phyloP scores from a whole-genome alignment of 129 eudicot genomes.

The Chrysanthemum seticuspe region DNA sequence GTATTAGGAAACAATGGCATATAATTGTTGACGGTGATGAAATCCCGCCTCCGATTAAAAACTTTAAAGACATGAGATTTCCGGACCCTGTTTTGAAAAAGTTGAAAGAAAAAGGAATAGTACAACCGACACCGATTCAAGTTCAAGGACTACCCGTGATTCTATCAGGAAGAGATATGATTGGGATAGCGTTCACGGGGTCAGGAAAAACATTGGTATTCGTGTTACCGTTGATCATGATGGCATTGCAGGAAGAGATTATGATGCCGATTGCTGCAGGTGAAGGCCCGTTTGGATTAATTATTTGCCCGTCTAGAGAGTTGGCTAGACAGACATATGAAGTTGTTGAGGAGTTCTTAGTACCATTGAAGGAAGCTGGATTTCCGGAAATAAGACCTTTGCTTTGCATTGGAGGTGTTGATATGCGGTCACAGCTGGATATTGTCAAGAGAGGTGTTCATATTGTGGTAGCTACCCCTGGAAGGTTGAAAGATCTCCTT shows the following conservation, averaged over 20 bases:
- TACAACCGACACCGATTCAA: conserved; percentile 81
- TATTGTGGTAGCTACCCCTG: conserved; percentile 91
- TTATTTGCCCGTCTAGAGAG: conserved; percentile 86
- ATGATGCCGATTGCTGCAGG: conserved; percentile 88
- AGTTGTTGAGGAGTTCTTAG: conserved; percentile 70
- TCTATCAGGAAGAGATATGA: conserved; percentile 77
- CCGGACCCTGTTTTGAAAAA: conserved; percentile 67
- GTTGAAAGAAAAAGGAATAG: conserved; percentile 70
- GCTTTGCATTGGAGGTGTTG: conserved; percentile 76
- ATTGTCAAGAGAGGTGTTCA: conserved; percentile 80
- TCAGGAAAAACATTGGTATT: conserved; percentile 80
- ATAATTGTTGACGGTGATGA: conserved; percentile 86
- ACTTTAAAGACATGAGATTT: conserved; percentile 76
- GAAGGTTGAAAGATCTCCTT: conserved; percentile 78
- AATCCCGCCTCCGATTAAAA: conserved; percentile 73
- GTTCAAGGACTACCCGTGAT: conserved; percentile 86
- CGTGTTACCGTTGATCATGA: conserved; percentile 71
- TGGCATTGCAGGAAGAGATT: conserved; percentile 77
- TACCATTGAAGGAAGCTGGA: conserved; percentile 57
- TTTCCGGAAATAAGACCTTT: conserved; percentile 70
- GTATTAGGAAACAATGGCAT: conserved; percentile 73
- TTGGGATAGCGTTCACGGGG: conserved; percentile 84
- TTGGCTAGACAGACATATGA: conserved; percentile 78
- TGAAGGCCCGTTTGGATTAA: conserved; percentile 85
- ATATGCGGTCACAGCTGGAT: conserved; percentile 69